These are phyloP conservation scores for Nissolia schottii DNA, from an alignment of 306 rosid species.

Conservation along the genomic window DNA sequence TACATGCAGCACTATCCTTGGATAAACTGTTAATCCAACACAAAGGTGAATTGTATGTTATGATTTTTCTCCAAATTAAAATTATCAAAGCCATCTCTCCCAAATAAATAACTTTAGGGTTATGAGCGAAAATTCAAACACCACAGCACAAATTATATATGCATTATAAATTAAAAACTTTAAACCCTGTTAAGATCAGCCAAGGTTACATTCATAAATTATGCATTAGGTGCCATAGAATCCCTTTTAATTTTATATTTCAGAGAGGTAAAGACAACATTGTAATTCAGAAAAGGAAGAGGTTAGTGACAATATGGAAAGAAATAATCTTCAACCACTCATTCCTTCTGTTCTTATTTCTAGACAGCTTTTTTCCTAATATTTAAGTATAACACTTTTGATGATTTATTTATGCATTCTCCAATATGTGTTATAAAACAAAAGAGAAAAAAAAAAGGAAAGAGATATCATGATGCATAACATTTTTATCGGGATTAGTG, in stretches of 20 bases:
- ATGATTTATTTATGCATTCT: slow-evolving; percentile 17
- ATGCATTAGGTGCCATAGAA: slow-evolving; percentile 20
- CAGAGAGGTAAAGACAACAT: slow-evolving; percentile 30
- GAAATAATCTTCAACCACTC: slow-evolving; percentile 13
- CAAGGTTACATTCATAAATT: not conserved
- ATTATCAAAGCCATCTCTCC: not conserved
- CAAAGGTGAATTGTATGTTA: not conserved
- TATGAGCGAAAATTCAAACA: no score
- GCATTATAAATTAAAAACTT: no score
- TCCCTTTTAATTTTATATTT: slow-evolving; percentile 24
- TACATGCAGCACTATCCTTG: no score
- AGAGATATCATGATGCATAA: slow-evolving; percentile 32
- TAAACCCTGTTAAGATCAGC: not conserved
- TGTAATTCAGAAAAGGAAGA: not conserved
- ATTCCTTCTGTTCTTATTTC: slow-evolving; percentile 17
- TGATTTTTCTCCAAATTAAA: no score
- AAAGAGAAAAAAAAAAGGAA: not conserved
- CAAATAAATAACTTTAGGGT: no score
- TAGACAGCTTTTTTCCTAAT: slow-evolving; percentile 28
- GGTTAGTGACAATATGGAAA: slow-evolving; percentile 32
- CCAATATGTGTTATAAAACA: not conserved
- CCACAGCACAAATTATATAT: no score
- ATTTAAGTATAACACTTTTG: not conserved
- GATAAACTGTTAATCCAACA: not conserved
- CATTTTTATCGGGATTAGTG: slow-evolving; percentile 68